These are phyloP conservation scores for Periconia macrospinosa DNA, from an alignment of 2,329 filamentous ascomycete species.

Conservation along the genomic window DNA sequence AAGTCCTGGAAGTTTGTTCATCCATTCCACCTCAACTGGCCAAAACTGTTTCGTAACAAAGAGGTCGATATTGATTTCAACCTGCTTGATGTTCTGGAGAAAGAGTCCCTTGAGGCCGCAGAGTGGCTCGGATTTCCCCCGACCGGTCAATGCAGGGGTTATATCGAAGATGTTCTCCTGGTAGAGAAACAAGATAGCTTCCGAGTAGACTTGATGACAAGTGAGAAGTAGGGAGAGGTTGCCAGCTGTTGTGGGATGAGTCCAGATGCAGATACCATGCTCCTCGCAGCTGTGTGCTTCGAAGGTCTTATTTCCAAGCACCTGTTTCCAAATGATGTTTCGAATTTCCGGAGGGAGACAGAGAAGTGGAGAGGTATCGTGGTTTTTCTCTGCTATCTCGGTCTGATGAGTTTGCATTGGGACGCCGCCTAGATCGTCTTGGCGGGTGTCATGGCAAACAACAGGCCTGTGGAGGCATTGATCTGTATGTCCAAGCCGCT, in stretches of 20 bases:
- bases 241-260: background rate
- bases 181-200: constrained; percentile 6
- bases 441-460: too few relatives aligned
- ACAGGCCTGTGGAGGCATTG: too few relatives aligned
- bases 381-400: too few relatives aligned
- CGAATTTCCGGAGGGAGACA: constrained; percentile 17
- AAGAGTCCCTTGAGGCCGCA: background rate
- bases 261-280: background rate
- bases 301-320: constrained; percentile 11
- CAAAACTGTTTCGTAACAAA: background rate
- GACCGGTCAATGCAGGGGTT: background rate
- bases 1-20: too few relatives aligned
- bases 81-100: background rate
- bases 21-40: too few relatives aligned
- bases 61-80: background rate
- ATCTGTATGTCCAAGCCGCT: too few relatives aligned
- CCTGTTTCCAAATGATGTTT: constrained; percentile 15
- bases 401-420: too few relatives aligned
- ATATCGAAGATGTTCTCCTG: background rate
- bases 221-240: background rate
- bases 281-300: background rate
- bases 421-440: too few relatives aligned
- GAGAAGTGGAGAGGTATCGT: constrained; percentile 11
- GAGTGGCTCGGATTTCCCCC: background rate
- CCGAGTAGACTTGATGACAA: constrained; percentile 10